Percentiles rank a stretch among this genome's conserved stretches.
Conservation (phyloP, 345 rosid species). For the Gossypium longicalyx region DNA sequence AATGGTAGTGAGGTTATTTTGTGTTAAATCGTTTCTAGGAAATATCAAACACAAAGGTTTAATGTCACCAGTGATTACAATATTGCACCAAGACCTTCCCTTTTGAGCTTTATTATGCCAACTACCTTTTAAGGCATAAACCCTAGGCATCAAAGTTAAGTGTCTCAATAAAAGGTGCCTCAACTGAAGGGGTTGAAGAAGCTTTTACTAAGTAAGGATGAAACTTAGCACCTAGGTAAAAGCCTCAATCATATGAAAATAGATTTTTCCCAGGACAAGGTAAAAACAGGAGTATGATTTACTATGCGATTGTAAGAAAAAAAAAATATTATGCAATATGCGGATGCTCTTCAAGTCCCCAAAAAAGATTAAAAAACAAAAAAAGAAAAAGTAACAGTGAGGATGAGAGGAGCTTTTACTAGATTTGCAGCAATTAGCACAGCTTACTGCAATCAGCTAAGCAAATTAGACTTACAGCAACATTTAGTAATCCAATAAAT, state of each 20-base stretch:
- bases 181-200: neutral
- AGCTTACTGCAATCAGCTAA: neutral
- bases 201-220: neutral
- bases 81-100: neutral
- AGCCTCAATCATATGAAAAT: neutral
- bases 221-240: neutral
- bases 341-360: neutral
- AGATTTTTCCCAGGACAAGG: neutral
- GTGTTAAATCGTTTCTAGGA: neutral
- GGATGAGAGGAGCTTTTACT: neutral
- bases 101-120: neutral
- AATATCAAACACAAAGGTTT: neutral
- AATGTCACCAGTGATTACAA: neutral
- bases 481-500: slow-evolving; percentile 61
- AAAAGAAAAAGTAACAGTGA: neutral
- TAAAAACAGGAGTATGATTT: neutral
- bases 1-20: neutral
- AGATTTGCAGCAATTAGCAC: slow-evolving; percentile 1
- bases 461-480: slow-evolving; percentile 65
- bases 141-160: neutral
- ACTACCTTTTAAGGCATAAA: neutral
- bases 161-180: neutral
- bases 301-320: neutral
- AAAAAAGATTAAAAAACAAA: neutral
- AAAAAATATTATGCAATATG: neutral